Evolutionary conservation across 306 rosid species (phyloP).

Genomic region (Alnus rubra): DNA sequence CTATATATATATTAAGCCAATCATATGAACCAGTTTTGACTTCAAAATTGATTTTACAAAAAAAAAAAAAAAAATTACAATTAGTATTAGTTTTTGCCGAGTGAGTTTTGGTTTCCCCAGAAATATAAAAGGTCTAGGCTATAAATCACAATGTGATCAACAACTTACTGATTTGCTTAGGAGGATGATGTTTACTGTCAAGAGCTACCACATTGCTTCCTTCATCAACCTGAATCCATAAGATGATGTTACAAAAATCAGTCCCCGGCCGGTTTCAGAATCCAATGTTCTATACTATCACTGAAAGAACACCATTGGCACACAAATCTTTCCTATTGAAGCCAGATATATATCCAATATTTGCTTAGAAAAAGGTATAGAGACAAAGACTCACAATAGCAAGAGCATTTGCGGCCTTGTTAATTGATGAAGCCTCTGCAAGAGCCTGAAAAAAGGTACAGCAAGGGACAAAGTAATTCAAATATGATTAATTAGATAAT

Average conservation of each 20-base stretch:
- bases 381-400: conserved; percentile 26
- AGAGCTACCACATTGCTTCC: conserved; percentile 26
- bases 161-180: conserved; percentile 49
- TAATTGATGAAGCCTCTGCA: conserved; percentile 43
- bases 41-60: too few relatives aligned
- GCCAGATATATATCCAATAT: too few relatives aligned
- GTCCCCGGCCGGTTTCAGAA: not conserved
- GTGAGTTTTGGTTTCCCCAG: too few relatives aligned
- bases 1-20: too few relatives aligned
- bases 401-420: conserved; percentile 25
- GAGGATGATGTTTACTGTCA: conserved; percentile 3
- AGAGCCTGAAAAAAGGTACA: conserved; percentile 33
- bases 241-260: not conserved
- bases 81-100: too few relatives aligned
- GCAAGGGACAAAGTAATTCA: not conserved
- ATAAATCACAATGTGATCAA: not conserved
- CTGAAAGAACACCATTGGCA: not conserved
- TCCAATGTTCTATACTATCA: not conserved
- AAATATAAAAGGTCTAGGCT: not conserved
- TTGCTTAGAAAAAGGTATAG: not conserved
- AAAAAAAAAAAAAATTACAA: too few relatives aligned
- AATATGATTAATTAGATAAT: not conserved
- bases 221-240: conserved; percentile 31
- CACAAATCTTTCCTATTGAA: not conserved
- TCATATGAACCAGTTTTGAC: too few relatives aligned